Conservation (phyloP, 306 rosid species). For the Rosa rugosa region DNA sequence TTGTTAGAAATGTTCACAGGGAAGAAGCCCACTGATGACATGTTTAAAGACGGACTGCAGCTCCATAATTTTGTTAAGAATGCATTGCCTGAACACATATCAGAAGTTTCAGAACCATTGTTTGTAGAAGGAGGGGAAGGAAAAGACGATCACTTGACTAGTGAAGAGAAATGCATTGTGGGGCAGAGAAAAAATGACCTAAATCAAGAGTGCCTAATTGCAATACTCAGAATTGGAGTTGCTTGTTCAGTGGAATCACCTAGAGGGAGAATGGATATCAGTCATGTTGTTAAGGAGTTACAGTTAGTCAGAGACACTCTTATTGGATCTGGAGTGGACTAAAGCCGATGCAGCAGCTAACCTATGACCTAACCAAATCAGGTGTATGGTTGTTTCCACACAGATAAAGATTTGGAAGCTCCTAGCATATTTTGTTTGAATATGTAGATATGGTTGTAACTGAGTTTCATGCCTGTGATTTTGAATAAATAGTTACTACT, state of each 20-base stretch:
- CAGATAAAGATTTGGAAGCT: not conserved
- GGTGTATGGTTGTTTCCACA: not conserved
- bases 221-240: constrained; percentile 17
- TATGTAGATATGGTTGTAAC: not conserved
- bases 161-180: not conserved
- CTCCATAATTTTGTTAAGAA: constrained; percentile 10
- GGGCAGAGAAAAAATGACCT: not conserved
- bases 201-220: constrained; percentile 7
- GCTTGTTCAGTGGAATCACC: constrained; percentile 18
- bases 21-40: constrained; percentile 10
- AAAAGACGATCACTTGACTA: not conserved
- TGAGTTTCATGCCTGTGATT: not conserved
- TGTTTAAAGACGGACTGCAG: constrained; percentile 20
- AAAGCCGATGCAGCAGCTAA: not conserved
- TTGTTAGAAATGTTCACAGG: constrained; percentile 1
- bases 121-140: constrained; percentile 4
- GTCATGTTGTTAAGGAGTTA: constrained; percentile 16
- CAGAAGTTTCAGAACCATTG: constrained; percentile 14
- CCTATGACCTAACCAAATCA: not conserved
- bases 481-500: not conserved
- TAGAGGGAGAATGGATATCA: constrained; percentile 2
- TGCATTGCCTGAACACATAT: constrained; percentile 5
- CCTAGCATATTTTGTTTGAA: not conserved
- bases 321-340: not conserved
- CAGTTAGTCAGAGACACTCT: constrained; percentile 1